Conservation (phyloP, 345 rosid genomes). For the Atalantia buxifolia region DNA sequence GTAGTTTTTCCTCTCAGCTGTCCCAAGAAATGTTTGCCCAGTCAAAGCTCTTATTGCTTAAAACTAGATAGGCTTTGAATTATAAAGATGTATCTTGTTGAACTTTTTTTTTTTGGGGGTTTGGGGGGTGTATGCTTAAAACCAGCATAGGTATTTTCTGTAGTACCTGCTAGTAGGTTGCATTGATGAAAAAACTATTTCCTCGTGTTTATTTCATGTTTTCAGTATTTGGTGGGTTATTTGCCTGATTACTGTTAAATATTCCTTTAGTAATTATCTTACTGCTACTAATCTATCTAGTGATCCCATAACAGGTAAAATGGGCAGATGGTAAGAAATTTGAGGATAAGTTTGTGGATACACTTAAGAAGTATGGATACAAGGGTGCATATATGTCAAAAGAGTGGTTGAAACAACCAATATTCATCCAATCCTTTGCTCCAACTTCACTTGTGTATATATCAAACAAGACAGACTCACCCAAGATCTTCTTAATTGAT, state of each 20-base stretch:
- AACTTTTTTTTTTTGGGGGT: no score
- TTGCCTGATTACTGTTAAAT: background rate
- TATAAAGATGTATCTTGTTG: background rate
- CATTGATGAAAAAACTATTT: background rate
- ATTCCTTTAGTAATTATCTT: background rate
- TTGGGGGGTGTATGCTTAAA: background rate
- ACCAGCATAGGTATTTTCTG: background rate
- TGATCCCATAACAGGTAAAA: conserved; percentile 53
- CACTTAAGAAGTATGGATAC: conserved; percentile 77
- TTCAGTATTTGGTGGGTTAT: background rate
- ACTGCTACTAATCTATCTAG: conserved; percentile 10
- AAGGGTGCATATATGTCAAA: conserved; percentile 76
- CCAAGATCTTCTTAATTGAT: conserved; percentile 80
- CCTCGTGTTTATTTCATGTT: background rate
- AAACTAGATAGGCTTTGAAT: background rate
- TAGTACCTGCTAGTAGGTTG: background rate
- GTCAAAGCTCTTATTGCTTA: background rate
- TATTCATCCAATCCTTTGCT: conserved; percentile 93
- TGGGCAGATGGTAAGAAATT: conserved; percentile 71
- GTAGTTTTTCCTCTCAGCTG: conserved; percentile 16
- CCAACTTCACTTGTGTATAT: conserved; percentile 74
- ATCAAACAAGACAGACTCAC: conserved; percentile 66
- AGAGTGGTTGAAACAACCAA: conserved; percentile 78
- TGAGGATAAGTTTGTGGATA: conserved; percentile 74
- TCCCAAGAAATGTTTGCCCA: background rate